Evolutionary conservation across 2,329 filamentous ascomycete species (phyloP).

Genomic region (Tolypocladium sp.): DNA sequence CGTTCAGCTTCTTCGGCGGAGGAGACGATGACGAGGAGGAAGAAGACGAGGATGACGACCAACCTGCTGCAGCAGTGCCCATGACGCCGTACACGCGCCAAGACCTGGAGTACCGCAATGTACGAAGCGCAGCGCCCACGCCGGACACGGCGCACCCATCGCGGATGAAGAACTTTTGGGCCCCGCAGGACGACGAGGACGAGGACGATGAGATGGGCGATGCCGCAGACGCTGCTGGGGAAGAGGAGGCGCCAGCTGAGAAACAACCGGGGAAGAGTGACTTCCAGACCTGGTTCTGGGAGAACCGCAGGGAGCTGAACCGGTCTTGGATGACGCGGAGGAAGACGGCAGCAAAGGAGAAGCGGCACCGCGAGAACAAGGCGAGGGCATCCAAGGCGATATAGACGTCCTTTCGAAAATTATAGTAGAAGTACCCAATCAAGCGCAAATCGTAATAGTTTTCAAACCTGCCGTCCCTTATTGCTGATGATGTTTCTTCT

Average conservation of each 20-base stretch:
- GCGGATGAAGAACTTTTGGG: conserved; percentile 53
- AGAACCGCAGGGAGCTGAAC: conserved; percentile 55
- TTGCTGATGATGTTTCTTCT: background rate
- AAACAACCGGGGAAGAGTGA: conserved; percentile 30
- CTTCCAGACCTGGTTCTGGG: conserved; percentile 61
- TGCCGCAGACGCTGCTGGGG: conserved; percentile 17
- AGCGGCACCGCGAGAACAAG: conserved; percentile 56
- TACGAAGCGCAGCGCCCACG: conserved; percentile 87
- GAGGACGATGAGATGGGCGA: conserved; percentile 18
- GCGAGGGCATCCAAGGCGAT: conserved; percentile 35
- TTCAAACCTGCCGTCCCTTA: background rate
- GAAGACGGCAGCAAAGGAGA: conserved; percentile 56
- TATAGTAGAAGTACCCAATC: background rate
- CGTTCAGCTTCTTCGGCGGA: conserved; percentile 70
- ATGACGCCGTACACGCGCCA: conserved; percentile 76
- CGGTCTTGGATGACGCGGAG: conserved; percentile 56
- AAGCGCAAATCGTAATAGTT: background rate
- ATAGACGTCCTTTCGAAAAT: conserved; percentile 10
- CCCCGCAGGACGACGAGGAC: conserved; percentile 25
- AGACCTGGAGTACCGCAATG: conserved; percentile 64
- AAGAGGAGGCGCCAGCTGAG: conserved; percentile 8
- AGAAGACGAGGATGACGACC: conserved; percentile 31
- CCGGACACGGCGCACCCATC: conserved; percentile 81
- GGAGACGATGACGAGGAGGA: conserved; percentile 37
- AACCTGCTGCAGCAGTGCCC: conserved; percentile 36